Percentiles rank a stretch among this genome's conserved stretches.
These are phyloP conservation scores for Plantago lanceolata DNA, from an alignment of 305 asterid genomes.

Conservation along the genomic window DNA sequence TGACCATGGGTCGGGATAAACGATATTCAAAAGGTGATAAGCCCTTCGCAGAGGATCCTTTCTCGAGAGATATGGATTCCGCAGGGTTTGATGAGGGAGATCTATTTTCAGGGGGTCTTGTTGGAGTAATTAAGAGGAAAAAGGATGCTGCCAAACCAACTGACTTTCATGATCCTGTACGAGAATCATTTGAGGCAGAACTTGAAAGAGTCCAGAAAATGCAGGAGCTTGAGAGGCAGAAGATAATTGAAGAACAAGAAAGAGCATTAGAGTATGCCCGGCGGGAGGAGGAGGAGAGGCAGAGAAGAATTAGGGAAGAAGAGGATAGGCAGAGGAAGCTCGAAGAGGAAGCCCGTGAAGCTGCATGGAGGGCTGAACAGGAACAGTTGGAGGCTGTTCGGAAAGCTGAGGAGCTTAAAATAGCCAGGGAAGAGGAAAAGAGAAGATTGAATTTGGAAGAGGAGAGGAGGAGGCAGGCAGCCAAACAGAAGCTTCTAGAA, in stretches of 20 bases:
- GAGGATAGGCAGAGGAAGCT: constrained; percentile 58
- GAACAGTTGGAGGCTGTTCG: constrained; percentile 68
- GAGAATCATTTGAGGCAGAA: constrained; percentile 98
- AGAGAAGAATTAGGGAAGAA: constrained; percentile 71
- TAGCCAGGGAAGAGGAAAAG: constrained; percentile 85
- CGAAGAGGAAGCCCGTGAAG: constrained; percentile 91
- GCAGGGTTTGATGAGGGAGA: constrained; percentile 77
- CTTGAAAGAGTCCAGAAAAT: constrained; percentile 94
- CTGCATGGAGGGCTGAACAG: constrained; percentile 91
- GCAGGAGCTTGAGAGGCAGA: constrained; percentile 92
- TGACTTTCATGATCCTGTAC: constrained; percentile 81
- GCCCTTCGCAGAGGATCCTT: constrained; percentile 53
- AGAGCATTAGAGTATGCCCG: constrained; percentile 75
- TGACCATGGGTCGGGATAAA: constrained; percentile 50
- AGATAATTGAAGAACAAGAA: constrained; percentile 84
- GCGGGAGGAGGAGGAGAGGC: constrained; percentile 86
- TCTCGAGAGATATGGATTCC: constrained; percentile 40
- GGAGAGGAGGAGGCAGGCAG: constrained; percentile 93
- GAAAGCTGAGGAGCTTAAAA: constrained; percentile 72
- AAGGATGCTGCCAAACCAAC: constrained; percentile 64
- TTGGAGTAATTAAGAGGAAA: constrained; percentile 82
- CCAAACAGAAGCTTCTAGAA: constrained; percentile 80
- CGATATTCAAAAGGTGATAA: constrained; percentile 48
- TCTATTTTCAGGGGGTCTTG: constrained; percentile 65
- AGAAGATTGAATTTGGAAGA: constrained; percentile 67